Conservation (phyloP, 441 rosid genomes). For the Pelargonium citronellum region DNA sequence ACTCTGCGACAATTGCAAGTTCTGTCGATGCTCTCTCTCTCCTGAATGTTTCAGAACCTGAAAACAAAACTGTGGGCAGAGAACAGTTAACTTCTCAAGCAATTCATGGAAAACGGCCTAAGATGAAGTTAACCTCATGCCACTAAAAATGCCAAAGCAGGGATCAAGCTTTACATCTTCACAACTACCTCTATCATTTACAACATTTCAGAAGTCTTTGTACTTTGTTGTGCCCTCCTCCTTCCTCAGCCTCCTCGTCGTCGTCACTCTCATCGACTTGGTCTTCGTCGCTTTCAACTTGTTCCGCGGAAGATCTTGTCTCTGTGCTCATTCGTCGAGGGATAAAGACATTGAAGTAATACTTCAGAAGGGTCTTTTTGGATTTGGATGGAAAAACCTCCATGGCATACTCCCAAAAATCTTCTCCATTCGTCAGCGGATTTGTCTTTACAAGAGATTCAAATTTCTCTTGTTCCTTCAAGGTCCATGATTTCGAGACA, state of each 20-base stretch:
- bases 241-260: not conserved
- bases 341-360: slow-evolving; percentile 38
- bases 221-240: not conserved
- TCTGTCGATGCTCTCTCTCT: too few species aligned
- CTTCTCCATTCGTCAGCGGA: slow-evolving; percentile 17
- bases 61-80: too few species aligned
- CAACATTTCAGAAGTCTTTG: not conserved
- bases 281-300: slow-evolving; percentile 40
- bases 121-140: too few species aligned
- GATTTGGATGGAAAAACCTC: slow-evolving; percentile 30
- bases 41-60: too few species aligned
- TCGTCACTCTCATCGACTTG: slow-evolving; percentile 16
- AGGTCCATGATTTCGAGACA: slow-evolving; percentile 31
- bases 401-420: slow-evolving; percentile 30
- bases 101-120: too few species aligned
- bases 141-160: too few species aligned
- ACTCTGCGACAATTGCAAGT: too few species aligned
- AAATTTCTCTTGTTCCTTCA: slow-evolving; percentile 31
- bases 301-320: slow-evolving; percentile 19
- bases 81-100: too few species aligned
- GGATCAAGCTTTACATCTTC: not conserved
- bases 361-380: slow-evolving; percentile 28
- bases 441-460: slow-evolving; percentile 24
- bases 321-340: slow-evolving; percentile 30
- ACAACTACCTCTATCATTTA: not conserved